A percentile compares a stretch with the other conserved stretches of the same genome.
Conservation (phyloP, 306 rosid genomes). For the Canavalia ensiformis region DNA sequence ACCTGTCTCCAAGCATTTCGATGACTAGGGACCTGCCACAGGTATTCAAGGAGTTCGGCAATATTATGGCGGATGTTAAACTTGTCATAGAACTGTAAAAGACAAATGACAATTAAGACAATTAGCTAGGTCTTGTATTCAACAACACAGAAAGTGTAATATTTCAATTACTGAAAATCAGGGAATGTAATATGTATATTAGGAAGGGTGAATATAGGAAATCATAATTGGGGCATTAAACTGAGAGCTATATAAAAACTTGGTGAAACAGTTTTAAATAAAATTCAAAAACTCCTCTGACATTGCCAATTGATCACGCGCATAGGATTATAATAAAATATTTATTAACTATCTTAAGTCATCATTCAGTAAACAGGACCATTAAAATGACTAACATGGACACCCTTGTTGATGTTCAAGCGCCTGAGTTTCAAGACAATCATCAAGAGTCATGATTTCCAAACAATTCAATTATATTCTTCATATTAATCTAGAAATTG, state of each 20-base stretch:
- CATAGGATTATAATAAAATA: slow-evolving; percentile 17
- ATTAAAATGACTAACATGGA: not conserved
- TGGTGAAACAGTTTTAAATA: slow-evolving; percentile 41
- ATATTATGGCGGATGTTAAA: slow-evolving; percentile 98
- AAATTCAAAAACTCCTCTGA: slow-evolving; percentile 14
- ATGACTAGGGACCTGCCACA: slow-evolving; percentile 99
- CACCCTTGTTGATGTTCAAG: slow-evolving; percentile 23
- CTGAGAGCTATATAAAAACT: slow-evolving; percentile 30
- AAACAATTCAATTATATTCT: slow-evolving; percentile 33
- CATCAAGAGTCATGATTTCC: slow-evolving; percentile 25
- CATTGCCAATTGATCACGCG: slow-evolving; percentile 19
- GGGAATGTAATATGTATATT: not conserved
- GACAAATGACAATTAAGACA: slow-evolving; percentile 50
- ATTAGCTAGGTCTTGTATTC: slow-evolving; percentile 40
- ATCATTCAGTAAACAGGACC: slow-evolving; percentile 6
- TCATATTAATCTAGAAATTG: slow-evolving; percentile 25
- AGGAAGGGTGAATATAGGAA: not conserved
- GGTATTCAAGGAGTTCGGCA: slow-evolving; percentile 97
- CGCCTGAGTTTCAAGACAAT: slow-evolving; percentile 34
- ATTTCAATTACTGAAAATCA: slow-evolving; percentile 31
- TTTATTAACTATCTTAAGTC: slow-evolving; percentile 9
- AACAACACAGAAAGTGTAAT: slow-evolving; percentile 39
- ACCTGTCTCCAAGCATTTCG: slow-evolving; percentile 99
- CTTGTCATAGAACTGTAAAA: slow-evolving; percentile 93
- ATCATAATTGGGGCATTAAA: not conserved